These are phyloP conservation scores for Sclerotinia trifoliorum DNA, from an alignment of 2,329 filamentous ascomycete species.

Conservation along the genomic window DNA sequence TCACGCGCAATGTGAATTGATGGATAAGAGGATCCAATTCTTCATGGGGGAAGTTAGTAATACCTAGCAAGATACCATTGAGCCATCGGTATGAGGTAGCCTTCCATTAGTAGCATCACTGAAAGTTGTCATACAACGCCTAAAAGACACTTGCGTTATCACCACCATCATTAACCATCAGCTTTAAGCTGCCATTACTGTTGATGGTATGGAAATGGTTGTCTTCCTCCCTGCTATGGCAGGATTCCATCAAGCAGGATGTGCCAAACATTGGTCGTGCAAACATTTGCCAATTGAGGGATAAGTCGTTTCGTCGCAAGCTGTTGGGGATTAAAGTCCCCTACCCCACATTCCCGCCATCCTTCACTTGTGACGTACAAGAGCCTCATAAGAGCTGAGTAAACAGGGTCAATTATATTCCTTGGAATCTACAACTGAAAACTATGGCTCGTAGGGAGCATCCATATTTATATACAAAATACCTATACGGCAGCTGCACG, in stretches of 20 bases:
- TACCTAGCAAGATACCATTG: conserved; percentile 24
- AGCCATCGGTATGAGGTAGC: conserved; percentile 26
- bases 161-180: conserved; percentile 23
- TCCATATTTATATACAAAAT: no score
- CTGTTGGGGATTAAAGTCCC: no score
- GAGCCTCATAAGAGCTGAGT: no score
- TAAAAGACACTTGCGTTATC: conserved; percentile 21
- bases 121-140: conserved; percentile 25
- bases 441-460: no score
- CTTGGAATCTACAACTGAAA: no score
- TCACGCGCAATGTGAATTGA: conserved; percentile 23
- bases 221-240: conserved; percentile 4
- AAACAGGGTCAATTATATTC: no score
- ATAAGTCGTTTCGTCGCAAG: conserved; percentile 16
- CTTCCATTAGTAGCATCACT: conserved; percentile 26
- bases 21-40: conserved; percentile 22
- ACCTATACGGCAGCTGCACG: no score
- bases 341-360: no score
- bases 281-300: not conserved
- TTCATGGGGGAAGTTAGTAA: conserved; percentile 24
- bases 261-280: not conserved
- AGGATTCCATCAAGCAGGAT: conserved; percentile 24
- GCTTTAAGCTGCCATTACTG: conserved; percentile 14
- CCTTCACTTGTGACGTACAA: no score
- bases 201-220: conserved; percentile 11